Evolutionary conservation across 2,329 filamentous ascomycete genomes (phyloP).

Genomic region (Colletotrichum tropicicola): DNA sequence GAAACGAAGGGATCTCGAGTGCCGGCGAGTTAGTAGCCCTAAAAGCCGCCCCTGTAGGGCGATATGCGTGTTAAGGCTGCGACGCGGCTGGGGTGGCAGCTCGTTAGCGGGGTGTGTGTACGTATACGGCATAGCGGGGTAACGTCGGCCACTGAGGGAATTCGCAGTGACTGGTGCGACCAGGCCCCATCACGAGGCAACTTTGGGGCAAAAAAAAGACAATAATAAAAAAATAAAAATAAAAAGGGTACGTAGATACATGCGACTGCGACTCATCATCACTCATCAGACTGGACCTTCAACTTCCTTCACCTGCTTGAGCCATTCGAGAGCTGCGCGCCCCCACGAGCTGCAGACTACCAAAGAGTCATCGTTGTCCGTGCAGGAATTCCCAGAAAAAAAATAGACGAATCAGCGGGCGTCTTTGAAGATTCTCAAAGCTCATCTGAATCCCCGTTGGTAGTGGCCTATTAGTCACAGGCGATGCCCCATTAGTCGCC

Average conservation of each 20-base stretch:
- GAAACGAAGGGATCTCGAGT: too few species aligned
- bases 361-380: neutral
- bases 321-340: neutral
- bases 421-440: too few species aligned
- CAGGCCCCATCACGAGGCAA: too few species aligned
- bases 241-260: neutral
- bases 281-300: slow-evolving; percentile 3
- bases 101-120: too few species aligned
- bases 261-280: neutral
- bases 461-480: slow-evolving; percentile 22
- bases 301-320: too few species aligned
- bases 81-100: too few species aligned
- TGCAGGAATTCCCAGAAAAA: neutral
- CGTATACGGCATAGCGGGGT: too few species aligned
- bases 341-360: neutral
- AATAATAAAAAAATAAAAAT: neutral
- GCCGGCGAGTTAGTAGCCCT: too few species aligned
- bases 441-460: neutral
- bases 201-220: neutral
- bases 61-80: too few species aligned
- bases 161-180: too few species aligned
- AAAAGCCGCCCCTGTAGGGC: too few species aligned
- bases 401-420: slow-evolving; percentile 11
- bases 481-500: slow-evolving; percentile 3
- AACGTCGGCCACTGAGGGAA: too few species aligned